These are phyloP conservation scores for Eutrema japonicum DNA, from an alignment of 345 rosid species.

Conservation along the genomic window DNA sequence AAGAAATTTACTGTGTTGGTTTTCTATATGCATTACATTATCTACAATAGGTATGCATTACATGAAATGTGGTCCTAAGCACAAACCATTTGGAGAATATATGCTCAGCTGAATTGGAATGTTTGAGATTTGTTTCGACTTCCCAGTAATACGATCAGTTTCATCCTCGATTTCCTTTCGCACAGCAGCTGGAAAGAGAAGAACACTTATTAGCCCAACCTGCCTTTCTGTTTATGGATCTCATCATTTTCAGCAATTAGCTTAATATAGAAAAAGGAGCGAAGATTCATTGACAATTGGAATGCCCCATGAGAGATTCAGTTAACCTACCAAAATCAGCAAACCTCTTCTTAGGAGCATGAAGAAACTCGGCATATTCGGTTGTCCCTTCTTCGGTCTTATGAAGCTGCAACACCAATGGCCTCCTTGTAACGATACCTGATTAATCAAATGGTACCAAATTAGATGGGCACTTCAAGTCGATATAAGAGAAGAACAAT, in stretches of 20 bases:
- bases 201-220: slow-evolving; percentile 26
- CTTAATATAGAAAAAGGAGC: slow-evolving; percentile 1
- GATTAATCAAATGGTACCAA: slow-evolving; percentile 18
- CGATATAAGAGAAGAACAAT: not conserved
- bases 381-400: slow-evolving; percentile 70
- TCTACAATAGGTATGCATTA: not conserved
- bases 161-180: slow-evolving; percentile 70
- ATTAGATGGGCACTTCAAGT: slow-evolving; percentile 6
- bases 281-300: not conserved
- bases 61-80: slow-evolving; percentile 11
- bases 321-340: slow-evolving; percentile 76
- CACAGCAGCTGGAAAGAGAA: slow-evolving; percentile 56
- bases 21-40: not conserved
- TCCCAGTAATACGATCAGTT: slow-evolving; percentile 73
- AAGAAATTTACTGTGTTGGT: not conserved
- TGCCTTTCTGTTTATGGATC: not conserved
- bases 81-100: slow-evolving; percentile 83
- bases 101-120: slow-evolving; percentile 70
- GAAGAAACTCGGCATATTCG: slow-evolving; percentile 98
- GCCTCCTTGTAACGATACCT: slow-evolving; percentile 99
- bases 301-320: slow-evolving; percentile 11
- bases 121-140: slow-evolving; percentile 66
- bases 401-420: slow-evolving; percentile 96
- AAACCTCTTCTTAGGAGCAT: slow-evolving; percentile 79
- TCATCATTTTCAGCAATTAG: slow-evolving; percentile 9